A percentile compares a stretch with the other conserved stretches of the same genome.
phyloP scores from a whole-genome alignment of 345 rosid species.

The Corchorus olitorius region DNA sequence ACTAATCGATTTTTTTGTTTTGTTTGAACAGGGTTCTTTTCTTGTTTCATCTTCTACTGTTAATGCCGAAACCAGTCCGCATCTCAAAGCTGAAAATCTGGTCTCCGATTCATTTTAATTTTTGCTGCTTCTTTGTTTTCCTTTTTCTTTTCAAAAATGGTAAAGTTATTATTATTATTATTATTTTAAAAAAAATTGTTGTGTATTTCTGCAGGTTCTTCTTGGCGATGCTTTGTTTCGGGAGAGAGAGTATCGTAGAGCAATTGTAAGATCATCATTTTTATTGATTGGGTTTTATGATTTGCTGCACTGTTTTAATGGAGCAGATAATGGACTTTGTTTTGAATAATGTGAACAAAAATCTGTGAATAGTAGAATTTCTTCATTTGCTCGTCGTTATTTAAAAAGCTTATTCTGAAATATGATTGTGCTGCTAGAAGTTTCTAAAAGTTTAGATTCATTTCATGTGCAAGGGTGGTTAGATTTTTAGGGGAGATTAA shows the following conservation, averaged over 20 bases:
- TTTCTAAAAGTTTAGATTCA: not conserved
- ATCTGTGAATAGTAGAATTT: not conserved
- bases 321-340: not conserved
- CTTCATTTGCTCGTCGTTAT: not conserved
- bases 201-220: constrained; percentile 58
- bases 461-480: not conserved
- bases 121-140: not conserved
- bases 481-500: not conserved
- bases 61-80: constrained; percentile 73
- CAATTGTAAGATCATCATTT: constrained; percentile 62
- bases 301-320: not conserved
- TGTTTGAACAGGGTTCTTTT: constrained; percentile 62
- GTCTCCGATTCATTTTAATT: constrained; percentile 29
- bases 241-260: constrained; percentile 79
- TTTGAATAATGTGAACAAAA: constrained; percentile 4
- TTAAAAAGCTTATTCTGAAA: not conserved
- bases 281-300: not conserved
- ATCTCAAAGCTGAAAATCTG: constrained; percentile 89
- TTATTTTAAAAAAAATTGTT: not conserved
- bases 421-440: not conserved
- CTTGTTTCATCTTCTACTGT: constrained; percentile 79
- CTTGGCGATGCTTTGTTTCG: constrained; percentile 88
- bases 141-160: not conserved
- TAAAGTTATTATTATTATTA: too few species aligned
- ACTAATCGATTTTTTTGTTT: not conserved